Percentiles rank a stretch among this genome's conserved stretches.
Conservation (phyloP, 331 rosid genomes). For the Malus hybrid region DNA sequence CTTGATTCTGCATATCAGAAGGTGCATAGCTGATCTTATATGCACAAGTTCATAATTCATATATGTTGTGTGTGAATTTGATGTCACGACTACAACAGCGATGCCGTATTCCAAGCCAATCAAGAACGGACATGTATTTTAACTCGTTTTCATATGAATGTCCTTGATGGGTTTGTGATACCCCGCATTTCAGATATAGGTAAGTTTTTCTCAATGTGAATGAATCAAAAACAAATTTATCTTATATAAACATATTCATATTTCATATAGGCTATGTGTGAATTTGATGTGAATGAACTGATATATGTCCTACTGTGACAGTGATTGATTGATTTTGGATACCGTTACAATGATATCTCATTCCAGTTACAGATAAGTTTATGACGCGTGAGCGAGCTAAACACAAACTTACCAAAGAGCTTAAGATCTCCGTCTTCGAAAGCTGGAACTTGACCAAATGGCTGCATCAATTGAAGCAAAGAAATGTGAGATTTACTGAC, state of each 20-base stretch:
- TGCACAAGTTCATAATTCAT: background rate
- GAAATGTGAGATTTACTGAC: background rate
- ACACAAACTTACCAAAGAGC: conserved; percentile 42
- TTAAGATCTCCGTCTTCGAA: conserved; percentile 57
- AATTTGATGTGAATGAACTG: too few species aligned
- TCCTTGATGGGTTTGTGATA: too few species aligned
- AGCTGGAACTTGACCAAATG: conserved; percentile 74
- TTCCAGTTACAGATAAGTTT: too few species aligned
- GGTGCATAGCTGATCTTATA: background rate
- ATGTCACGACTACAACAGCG: background rate
- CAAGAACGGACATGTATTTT: too few species aligned
- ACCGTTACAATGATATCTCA: too few species aligned
- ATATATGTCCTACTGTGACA: too few species aligned
- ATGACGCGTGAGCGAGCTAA: background rate
- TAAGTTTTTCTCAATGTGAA: too few species aligned
- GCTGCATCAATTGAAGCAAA: conserved; percentile 26
- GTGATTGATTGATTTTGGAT: too few species aligned
- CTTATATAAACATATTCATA: too few species aligned
- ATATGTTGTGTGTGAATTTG: background rate
- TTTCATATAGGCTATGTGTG: too few species aligned
- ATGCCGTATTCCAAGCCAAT: background rate
- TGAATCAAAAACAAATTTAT: too few species aligned
- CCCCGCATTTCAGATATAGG: background rate
- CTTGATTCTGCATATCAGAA: conserved; percentile 50
- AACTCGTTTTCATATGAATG: background rate